Percentiles rank a stretch among this genome's conserved stretches.
Evolutionary conservation across 2,329 filamentous ascomycete genomes (phyloP).

Genomic region (Hymenoscyphus albidus): DNA sequence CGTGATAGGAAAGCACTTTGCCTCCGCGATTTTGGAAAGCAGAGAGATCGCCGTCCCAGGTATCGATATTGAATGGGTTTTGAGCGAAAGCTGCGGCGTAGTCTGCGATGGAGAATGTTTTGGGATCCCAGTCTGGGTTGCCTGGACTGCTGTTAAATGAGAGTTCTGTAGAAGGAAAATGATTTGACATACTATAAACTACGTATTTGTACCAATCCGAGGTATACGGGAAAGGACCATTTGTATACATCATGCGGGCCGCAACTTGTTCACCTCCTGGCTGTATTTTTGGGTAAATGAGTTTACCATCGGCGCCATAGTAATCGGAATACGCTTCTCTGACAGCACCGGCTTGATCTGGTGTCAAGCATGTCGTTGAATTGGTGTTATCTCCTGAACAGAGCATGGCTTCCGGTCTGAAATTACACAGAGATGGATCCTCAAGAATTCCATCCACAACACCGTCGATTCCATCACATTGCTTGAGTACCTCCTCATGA

Average conservation of each 20-base stretch:
- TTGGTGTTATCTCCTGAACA: slow-evolving; percentile 27
- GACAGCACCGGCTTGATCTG: slow-evolving; percentile 42
- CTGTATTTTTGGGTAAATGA: slow-evolving; percentile 49
- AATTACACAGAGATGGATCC: slow-evolving; percentile 38
- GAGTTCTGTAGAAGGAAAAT: background rate
- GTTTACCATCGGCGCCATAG: slow-evolving; percentile 39
- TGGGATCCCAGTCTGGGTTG: slow-evolving; percentile 38
- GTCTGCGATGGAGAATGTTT: slow-evolving; percentile 39
- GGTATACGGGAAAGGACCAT: slow-evolving; percentile 41
- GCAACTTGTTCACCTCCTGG: slow-evolving; percentile 43
- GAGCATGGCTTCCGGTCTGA: slow-evolving; percentile 26
- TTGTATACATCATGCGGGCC: slow-evolving; percentile 19
- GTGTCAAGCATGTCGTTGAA: slow-evolving; percentile 41
- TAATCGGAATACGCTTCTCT: slow-evolving; percentile 41
- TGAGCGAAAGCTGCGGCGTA: slow-evolving; percentile 24
- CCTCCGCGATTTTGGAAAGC: slow-evolving; percentile 20
- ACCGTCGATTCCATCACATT: slow-evolving; percentile 40
- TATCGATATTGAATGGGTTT: slow-evolving; percentile 24
- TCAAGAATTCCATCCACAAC: slow-evolving; percentile 39
- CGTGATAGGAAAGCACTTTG: slow-evolving; percentile 26
- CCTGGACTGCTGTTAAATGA: slow-evolving; percentile 4
- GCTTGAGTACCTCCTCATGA: slow-evolving; percentile 32
- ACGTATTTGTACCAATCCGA: slow-evolving; percentile 47
- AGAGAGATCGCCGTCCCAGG: slow-evolving; percentile 23
- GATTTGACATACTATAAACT: slow-evolving; percentile 35